Base-by-base conservation (phyloP, 257 asterid genomes). In the Plantago major region DNA sequence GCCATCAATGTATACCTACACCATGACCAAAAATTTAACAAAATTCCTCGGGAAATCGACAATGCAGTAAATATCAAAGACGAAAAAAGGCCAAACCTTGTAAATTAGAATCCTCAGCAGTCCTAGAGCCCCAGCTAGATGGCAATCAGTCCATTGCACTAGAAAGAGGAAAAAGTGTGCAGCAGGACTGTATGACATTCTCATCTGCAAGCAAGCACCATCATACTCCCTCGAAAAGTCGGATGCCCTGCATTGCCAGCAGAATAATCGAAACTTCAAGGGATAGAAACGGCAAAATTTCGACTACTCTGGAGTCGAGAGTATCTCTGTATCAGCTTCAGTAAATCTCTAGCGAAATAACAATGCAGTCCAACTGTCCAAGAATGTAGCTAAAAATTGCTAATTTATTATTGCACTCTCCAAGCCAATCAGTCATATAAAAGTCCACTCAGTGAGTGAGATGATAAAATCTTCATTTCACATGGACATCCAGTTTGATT, bases 41-140 rank as follows among this genome's bases (percentile, higher is more conserved):
- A 16, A 46, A 58, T 54, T 43, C 26, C 47, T 15, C 9, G 42
- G 48, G 56, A 16, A 56, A 18, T 22, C 0, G 17, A 57, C 11
- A 26, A 53, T 46, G 62, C 9, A 2, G 53, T 19, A 10, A 30
- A 48, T 3, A 16, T 13, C 11, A 40, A 63, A 9, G 61, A 18
- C 15, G 52, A 54, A 57, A 22, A 47, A 71, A 19, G 60, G 53
- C 53, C 37, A 11, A 26, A 89, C 98, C 95, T 89, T 92, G 71
- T 92, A 92, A 65, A 89, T 89, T 40, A 92, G 79, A 75, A 92
- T 80, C 58, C 98, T 78, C 81, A 92, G 65, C 62, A 92, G 80
- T 45, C 98, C 98, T 40, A 91, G 98, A 61, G 98, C 92, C 52
- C 98, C 98, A 1, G 98, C 98, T 13, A 91, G 95, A 73, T 86